Conservation (phyloP, 2,329 filamentous ascomycete genomes). For the Talaromyces sp. region DNA sequence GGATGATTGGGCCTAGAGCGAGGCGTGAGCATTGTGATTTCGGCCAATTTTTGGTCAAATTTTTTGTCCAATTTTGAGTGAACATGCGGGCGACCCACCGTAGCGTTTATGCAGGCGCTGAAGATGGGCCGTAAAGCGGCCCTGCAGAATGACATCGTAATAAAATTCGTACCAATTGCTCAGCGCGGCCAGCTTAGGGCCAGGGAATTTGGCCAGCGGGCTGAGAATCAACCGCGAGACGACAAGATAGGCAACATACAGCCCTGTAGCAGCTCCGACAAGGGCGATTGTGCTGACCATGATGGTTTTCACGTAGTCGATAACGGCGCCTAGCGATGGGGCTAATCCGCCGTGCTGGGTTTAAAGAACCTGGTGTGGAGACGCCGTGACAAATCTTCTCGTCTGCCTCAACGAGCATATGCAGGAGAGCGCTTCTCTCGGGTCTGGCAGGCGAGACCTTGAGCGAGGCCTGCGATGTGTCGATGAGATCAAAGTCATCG, state of each 20-base stretch:
- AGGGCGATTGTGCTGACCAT: not conserved
- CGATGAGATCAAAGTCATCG: not conserved
- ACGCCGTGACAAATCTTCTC: not conserved
- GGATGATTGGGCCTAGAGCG: conserved; percentile 27
- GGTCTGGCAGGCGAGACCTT: not conserved
- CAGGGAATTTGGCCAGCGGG: conserved; percentile 6
- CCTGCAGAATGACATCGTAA: conserved; percentile 21
- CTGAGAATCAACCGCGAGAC: conserved; percentile 3
- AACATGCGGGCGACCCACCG: conserved; percentile 13
- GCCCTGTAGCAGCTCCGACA: not conserved
- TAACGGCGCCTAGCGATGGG: not conserved
- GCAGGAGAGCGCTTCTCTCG: not conserved
- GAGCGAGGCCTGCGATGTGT: not conserved
- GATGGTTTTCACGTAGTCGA: not conserved
- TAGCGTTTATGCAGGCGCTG: conserved; percentile 21
- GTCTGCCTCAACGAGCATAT: not conserved
- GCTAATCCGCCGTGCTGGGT: not conserved
- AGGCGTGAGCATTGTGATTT: not conserved
- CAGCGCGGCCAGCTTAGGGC: conserved; percentile 13
- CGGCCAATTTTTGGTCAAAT: not conserved
- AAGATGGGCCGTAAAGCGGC: conserved; percentile 20
- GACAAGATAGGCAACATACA: conserved; percentile 1
- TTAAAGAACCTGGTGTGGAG: not conserved
- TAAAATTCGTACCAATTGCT: conserved; percentile 24
- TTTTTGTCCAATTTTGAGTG: not conserved